These are phyloP conservation scores for Seiridium cupressi DNA, from an alignment of 2,329 filamentous ascomycete species.

Conservation along the genomic window DNA sequence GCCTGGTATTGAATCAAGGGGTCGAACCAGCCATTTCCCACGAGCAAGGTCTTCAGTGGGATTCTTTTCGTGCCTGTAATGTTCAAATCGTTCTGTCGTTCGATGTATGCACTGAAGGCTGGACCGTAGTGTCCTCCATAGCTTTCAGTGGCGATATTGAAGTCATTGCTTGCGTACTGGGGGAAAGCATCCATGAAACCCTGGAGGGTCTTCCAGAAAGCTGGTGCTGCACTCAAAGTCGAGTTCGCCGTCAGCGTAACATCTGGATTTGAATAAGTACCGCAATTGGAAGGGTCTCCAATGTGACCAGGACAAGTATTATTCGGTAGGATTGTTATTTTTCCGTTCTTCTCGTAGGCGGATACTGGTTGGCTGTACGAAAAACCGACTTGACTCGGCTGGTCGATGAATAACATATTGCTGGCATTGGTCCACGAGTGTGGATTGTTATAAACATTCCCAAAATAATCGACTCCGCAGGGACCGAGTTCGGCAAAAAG, in stretches of 20 bases:
- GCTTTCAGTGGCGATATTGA: slow-evolving; percentile 55
- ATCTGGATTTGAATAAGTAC: slow-evolving; percentile 54
- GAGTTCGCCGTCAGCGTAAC: slow-evolving; percentile 49
- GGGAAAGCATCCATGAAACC: slow-evolving; percentile 63
- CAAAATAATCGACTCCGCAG: slow-evolving; percentile 38
- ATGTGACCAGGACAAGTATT: slow-evolving; percentile 49
- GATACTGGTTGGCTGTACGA: slow-evolving; percentile 41
- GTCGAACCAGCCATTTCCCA: slow-evolving; percentile 58
- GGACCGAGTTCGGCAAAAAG: slow-evolving; percentile 47
- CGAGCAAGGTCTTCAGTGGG: slow-evolving; percentile 46
- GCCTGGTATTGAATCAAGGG: slow-evolving; percentile 54
- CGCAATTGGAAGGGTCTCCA: slow-evolving; percentile 38
- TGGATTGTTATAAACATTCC: slow-evolving; percentile 49
- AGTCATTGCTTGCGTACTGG: slow-evolving; percentile 44
- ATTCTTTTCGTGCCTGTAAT: slow-evolving; percentile 44
- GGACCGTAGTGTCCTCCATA: slow-evolving; percentile 60
- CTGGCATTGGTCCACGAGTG: slow-evolving; percentile 59
- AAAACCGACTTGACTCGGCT: slow-evolving; percentile 58
- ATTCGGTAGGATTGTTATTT: slow-evolving; percentile 41
- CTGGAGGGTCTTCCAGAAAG: slow-evolving; percentile 60
- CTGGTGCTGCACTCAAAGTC: slow-evolving; percentile 51
- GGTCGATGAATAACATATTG: slow-evolving; percentile 61
- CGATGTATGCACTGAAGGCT: slow-evolving; percentile 49
- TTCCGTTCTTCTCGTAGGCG: slow-evolving; percentile 21
- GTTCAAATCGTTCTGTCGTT: slow-evolving; percentile 41